Conservation (phyloP, 192 early-diverging fungal species). For the Gryganskiella cystojenkinii region DNA sequence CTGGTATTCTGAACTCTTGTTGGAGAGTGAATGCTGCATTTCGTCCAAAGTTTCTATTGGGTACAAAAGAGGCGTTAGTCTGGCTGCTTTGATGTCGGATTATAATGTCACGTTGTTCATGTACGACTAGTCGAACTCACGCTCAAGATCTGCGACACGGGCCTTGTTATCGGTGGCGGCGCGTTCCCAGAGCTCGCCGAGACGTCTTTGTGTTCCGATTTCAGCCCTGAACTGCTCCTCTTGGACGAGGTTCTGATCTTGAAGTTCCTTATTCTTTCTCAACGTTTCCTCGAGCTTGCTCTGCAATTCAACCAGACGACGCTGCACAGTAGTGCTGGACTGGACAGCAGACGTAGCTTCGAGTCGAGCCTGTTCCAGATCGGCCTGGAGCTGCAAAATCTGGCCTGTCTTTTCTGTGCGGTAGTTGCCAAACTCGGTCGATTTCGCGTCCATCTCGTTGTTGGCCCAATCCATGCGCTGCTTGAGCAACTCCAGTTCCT, state of each 20-base stretch:
- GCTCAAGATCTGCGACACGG: slow-evolving; percentile 64
- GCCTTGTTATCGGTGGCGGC: slow-evolving; percentile 64
- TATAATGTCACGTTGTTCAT: too few relatives aligned
- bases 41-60: slow-evolving; percentile 36
- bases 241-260: slow-evolving; percentile 58
- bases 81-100: background rate
- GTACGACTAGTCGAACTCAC: slow-evolving; percentile 3
- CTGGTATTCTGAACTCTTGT: slow-evolving; percentile 28
- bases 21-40: slow-evolving; percentile 19
- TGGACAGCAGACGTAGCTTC: slow-evolving; percentile 54
- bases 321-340: slow-evolving; percentile 63
- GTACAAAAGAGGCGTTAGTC: too few relatives aligned
- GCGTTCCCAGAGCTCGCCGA: slow-evolving; percentile 69
- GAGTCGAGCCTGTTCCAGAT: slow-evolving; percentile 54
- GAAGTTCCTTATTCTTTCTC: slow-evolving; percentile 49
- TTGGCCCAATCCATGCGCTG: slow-evolving; percentile 74
- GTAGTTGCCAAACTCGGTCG: slow-evolving; percentile 61
- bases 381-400: slow-evolving; percentile 56
- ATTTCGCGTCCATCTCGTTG: slow-evolving; percentile 71
- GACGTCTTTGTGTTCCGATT: slow-evolving; percentile 72
- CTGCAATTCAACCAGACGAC: slow-evolving; percentile 59
- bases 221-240: slow-evolving; percentile 73
- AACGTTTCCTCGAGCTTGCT: slow-evolving; percentile 57
- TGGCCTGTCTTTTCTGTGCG: slow-evolving; percentile 64
- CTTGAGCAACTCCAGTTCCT: slow-evolving; percentile 68